Percentiles rank a stretch among this genome's conserved stretches.
Conservation (phyloP, 2,329 filamentous ascomycete species). For the Lachnellula cervina region DNA sequence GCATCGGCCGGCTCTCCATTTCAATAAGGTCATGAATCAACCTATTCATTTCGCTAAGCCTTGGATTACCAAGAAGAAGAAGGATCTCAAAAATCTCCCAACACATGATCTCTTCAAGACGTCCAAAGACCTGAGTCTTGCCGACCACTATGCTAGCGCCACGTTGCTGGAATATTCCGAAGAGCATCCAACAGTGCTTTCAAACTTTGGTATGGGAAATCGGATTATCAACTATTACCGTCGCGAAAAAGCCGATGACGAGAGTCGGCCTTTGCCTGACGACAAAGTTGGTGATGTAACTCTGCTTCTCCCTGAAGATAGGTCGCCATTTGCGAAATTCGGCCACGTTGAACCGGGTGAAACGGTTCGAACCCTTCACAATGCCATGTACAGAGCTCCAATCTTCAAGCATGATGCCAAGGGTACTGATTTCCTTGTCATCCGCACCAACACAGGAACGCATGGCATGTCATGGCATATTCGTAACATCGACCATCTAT, state of each 20-base stretch:
- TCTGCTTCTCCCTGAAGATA: constrained; percentile 85
- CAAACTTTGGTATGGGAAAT: constrained; percentile 96
- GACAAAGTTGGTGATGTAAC: constrained; percentile 83
- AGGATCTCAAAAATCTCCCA: constrained; percentile 67
- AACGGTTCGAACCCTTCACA: constrained; percentile 85
- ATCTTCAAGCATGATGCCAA: constrained; percentile 82
- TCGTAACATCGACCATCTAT: constrained; percentile 85
- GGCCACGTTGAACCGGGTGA: constrained; percentile 89
- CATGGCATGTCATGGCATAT: constrained; percentile 78
- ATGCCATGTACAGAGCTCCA: constrained; percentile 90
- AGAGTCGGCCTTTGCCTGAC: constrained; percentile 35
- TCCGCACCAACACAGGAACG: constrained; percentile 73
- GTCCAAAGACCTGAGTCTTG: constrained; percentile 78
- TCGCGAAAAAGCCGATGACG: constrained; percentile 64
- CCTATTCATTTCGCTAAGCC: constrained; percentile 69
- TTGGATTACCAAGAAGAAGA: constrained; percentile 72
- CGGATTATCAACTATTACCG: constrained; percentile 96
- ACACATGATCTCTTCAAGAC: constrained; percentile 73
- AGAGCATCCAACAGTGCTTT: constrained; percentile 84
- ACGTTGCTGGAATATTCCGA: constrained; percentile 94
- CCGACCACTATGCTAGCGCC: constrained; percentile 75
- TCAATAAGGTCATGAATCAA: constrained; percentile 62
- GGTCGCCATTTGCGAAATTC: constrained; percentile 93
- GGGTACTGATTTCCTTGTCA: constrained; percentile 78
- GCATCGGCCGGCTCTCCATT: constrained; percentile 73